A percentile compares a stretch with the other conserved stretches of the same genome.
These are phyloP conservation scores for Geotrichum fermentans DNA, from an alignment of 1,139 yeast species.

Conservation along the genomic window DNA sequence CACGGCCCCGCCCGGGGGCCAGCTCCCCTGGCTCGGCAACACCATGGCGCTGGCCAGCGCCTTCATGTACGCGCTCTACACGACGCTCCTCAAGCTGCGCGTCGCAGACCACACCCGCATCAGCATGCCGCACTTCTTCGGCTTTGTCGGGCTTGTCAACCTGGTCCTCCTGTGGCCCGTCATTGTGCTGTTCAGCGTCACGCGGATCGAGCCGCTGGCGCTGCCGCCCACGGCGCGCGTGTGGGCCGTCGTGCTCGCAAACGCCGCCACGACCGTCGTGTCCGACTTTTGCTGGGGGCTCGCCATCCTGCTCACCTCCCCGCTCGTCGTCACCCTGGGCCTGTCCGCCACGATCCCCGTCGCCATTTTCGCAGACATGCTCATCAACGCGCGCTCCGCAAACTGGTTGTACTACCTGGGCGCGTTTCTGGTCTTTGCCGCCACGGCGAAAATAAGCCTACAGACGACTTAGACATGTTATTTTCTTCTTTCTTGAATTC, in stretches of 20 bases:
- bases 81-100: constrained; percentile 71
- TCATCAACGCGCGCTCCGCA: constrained; percentile 60
- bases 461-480: background rate
- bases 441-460: background rate
- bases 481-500: no score
- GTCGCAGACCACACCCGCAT: constrained; percentile 57
- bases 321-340: constrained; percentile 92
- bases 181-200: constrained; percentile 55
- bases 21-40: constrained; percentile 58
- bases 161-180: constrained; percentile 75
- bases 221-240: constrained; percentile 56
- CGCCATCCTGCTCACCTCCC: constrained; percentile 87
- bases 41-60: constrained; percentile 79
- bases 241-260: constrained; percentile 51
- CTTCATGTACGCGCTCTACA: constrained; percentile 81
- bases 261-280: constrained; percentile 71
- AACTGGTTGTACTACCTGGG: constrained; percentile 67
- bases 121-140: constrained; percentile 83
- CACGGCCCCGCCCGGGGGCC: background rate
- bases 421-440: constrained; percentile 54
- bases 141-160: constrained; percentile 87
- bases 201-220: constrained; percentile 64
- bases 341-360: constrained; percentile 87
- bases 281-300: constrained; percentile 95
- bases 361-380: constrained; percentile 85